Evolutionary conservation across 1,284 basidiomycete genomes (phyloP), one percentile per base, ranked within the genome.

Genomic region (Ustilago trichophora): DNA sequence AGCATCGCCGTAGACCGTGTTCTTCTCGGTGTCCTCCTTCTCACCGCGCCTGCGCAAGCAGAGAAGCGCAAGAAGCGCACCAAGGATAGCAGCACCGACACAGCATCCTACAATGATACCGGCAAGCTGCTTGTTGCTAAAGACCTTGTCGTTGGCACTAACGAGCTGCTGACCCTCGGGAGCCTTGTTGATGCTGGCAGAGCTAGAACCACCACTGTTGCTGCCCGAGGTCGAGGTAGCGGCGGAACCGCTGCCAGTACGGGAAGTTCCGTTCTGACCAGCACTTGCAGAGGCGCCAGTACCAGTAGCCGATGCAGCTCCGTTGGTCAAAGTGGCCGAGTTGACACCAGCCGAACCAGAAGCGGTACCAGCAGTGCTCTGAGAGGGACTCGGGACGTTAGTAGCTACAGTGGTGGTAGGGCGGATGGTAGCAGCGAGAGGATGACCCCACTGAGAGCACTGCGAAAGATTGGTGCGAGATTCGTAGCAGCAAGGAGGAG

Each of bases 81-180:
- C 75, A 24, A 78, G 57, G 18, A 78, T 43, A 6, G 69, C 51
- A 24, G 72, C 76, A 36, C 75, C 76, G 3, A 73, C 48, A 42
- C 70, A 55, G 48, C 52, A 67, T 16, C 76, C 75, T 10, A 67
- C 64, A 34, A 78, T 55, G 38, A 77, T 67, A 16, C 76, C 76
- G 13, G 76, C 75, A 7, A 76, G 56, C 40, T 66, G 32, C 13
- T 54, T 58, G 6, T 25, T 58, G 41, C 43, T 56, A 29, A 63
- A 59, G 19, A 54, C 64, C 25, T 63, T 26, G 31, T 60, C 59
- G 40, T 60, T 29, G 35, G 54, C 62, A 19, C 53, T 55, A 19
- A 62, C 50, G 13, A 63, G 36, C 49, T 52, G 41, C 46, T 71
- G 55, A 19, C 55, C 58, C 8, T 59, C 44, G 15, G 54, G 41